Evolutionary conservation across 148 eudicot genomes (phyloP).

Genomic region (Amaranthus palmeri): DNA sequence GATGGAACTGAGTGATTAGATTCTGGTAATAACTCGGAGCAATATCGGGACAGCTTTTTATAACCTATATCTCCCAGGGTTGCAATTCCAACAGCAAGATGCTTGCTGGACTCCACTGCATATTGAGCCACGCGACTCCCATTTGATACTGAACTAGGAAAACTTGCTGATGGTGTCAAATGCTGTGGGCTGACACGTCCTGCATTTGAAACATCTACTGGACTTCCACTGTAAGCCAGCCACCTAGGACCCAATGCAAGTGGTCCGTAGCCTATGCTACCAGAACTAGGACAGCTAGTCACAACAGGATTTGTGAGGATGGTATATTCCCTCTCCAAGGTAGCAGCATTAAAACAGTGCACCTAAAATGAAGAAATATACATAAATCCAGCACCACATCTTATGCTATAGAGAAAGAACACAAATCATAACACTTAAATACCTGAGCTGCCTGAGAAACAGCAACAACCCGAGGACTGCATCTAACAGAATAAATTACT

Average conservation of each 20-base stretch:
- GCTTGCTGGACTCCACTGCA: slow-evolving; percentile 87
- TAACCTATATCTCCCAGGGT: slow-evolving; percentile 76
- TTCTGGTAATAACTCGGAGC: slow-evolving; percentile 68
- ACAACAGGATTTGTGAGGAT: slow-evolving; percentile 69
- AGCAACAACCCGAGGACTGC: slow-evolving; percentile 73
- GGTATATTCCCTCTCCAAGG: slow-evolving; percentile 68
- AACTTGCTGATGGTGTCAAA: slow-evolving; percentile 43
- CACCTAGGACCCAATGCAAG: slow-evolving; percentile 90
- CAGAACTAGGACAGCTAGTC: slow-evolving; percentile 39
- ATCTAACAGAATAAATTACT: slow-evolving; percentile 59
- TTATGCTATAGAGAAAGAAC: neutral
- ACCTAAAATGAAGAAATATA: slow-evolving; percentile 39
- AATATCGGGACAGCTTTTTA: slow-evolving; percentile 69
- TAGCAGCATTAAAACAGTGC: slow-evolving; percentile 74
- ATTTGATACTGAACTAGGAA: slow-evolving; percentile 40
- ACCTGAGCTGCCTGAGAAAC: slow-evolving; percentile 83
- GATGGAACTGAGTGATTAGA: slow-evolving; percentile 34
- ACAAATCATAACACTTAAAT: slow-evolving; percentile 8
- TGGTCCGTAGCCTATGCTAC: slow-evolving; percentile 71
- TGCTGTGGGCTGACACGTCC: slow-evolving; percentile 63
- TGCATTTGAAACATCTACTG: slow-evolving; percentile 39
- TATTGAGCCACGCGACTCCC: slow-evolving; percentile 72
- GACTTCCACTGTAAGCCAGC: slow-evolving; percentile 84
- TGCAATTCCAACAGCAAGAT: slow-evolving; percentile 80
- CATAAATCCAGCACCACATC: neutral